Conservation (phyloP, 2,329 filamentous ascomycete species). For the Penicillium verrucosum region DNA sequence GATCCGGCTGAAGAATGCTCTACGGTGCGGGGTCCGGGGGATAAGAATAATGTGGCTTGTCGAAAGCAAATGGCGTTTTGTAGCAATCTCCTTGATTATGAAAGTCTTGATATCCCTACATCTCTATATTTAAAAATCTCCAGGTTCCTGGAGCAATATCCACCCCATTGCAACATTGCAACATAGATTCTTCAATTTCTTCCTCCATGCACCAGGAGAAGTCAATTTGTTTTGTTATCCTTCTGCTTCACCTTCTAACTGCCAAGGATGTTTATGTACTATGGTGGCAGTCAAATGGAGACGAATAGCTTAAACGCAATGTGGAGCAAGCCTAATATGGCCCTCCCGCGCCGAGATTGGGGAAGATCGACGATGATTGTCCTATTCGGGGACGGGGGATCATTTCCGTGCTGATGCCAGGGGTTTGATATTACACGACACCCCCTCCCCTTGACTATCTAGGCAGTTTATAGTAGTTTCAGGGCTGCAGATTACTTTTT, state of each 20-base stretch:
- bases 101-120: too few species aligned
- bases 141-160: too few species aligned
- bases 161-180: too few species aligned
- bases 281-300: background rate
- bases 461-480: background rate
- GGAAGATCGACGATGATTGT: conserved; percentile 10
- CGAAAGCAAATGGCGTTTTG: background rate
- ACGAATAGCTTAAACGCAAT: background rate
- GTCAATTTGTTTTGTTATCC: background rate
- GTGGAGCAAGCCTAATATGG: background rate
- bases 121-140: too few species aligned
- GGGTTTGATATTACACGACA: background rate
- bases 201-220: background rate
- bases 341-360: background rate
- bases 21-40: background rate
- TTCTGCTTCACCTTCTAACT: background rate
- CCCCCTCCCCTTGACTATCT: conserved; percentile 5
- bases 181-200: too few species aligned
- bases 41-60: background rate
- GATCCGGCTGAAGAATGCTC: background rate
- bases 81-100: background rate
- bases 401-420: conserved; percentile 8
- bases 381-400: conserved; percentile 14
- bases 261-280: background rate
- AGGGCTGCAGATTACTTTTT: background rate